phyloP scores from a whole-genome alignment of 495 filamentous ascomycete genomes.

The Podospora sp. region DNA sequence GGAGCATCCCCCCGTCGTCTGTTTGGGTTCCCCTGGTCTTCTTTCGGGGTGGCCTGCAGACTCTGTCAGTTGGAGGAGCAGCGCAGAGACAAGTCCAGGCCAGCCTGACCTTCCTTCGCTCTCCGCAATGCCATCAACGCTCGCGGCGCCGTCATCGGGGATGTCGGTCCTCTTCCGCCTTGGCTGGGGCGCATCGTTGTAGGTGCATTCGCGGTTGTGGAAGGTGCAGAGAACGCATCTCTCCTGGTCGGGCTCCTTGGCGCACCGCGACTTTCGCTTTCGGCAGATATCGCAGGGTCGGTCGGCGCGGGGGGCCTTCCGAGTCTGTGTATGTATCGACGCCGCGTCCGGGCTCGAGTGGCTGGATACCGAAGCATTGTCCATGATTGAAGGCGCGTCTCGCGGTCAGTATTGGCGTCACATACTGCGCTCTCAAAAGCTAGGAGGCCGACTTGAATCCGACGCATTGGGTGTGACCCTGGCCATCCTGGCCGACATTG shows the following conservation, averaged over 20 bases:
- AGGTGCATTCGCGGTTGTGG: constrained; percentile 53
- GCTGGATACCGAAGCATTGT: constrained; percentile 28
- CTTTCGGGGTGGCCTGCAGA: constrained; percentile 21
- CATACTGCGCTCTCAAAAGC: constrained; percentile 2
- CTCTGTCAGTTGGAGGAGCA: not conserved
- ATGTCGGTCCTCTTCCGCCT: constrained; percentile 47
- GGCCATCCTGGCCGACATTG: not conserved
- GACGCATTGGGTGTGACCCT: not conserved
- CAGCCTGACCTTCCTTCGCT: constrained; percentile 6
- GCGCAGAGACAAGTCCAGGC: not conserved
- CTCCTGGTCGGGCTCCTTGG: constrained; percentile 59
- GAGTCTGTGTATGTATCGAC: constrained; percentile 15
- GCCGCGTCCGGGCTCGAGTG: constrained; percentile 29
- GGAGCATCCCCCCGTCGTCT: constrained; percentile 7
- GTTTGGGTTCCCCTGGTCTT: constrained; percentile 26
- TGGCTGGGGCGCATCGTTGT: constrained; percentile 56
- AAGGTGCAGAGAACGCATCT: constrained; percentile 54
- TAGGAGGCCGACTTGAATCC: not conserved
- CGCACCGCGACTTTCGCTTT: constrained; percentile 76
- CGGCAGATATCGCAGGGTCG: constrained; percentile 69
- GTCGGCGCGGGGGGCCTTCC: constrained; percentile 25
- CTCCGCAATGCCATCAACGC: constrained; percentile 14
- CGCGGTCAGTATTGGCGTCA: not conserved
- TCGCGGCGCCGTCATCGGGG: constrained; percentile 16
- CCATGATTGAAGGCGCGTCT: constrained; percentile 22